Evolutionary conservation across 306 rosid species (phyloP).

Genomic region (Cucurbita argyrosperma): DNA sequence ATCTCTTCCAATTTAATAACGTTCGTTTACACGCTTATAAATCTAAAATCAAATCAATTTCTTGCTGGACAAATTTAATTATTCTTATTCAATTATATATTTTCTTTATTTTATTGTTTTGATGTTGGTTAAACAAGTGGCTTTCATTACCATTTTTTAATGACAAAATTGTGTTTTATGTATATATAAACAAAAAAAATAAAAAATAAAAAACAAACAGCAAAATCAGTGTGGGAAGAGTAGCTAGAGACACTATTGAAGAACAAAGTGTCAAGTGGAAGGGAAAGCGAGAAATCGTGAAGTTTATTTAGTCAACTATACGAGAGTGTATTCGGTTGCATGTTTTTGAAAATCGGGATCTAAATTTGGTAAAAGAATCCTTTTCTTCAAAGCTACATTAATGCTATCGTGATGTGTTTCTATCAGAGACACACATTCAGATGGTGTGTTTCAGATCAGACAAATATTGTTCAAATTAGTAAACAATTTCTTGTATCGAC

Average conservation of each 20-base stretch:
- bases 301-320: background rate
- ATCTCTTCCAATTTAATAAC: background rate
- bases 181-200: too few species aligned
- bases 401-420: background rate
- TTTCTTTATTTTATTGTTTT: too few species aligned
- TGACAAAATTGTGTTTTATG: too few species aligned
- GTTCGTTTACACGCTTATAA: background rate
- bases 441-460: background rate
- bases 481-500: background rate
- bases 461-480: background rate
- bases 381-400: background rate
- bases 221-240: background rate
- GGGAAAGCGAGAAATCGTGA: background rate
- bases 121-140: too few species aligned
- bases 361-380: background rate
- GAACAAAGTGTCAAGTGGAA: background rate
- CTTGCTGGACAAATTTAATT: background rate
- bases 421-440: too few species aligned
- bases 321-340: background rate
- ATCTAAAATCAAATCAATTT: background rate
- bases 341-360: background rate
- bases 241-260: background rate
- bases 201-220: background rate
- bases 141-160: too few species aligned
- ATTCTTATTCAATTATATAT: too few species aligned